These are phyloP conservation scores for Aspergillus neoniger DNA, from an alignment of 2,329 filamentous ascomycete species.

Conservation along the genomic window DNA sequence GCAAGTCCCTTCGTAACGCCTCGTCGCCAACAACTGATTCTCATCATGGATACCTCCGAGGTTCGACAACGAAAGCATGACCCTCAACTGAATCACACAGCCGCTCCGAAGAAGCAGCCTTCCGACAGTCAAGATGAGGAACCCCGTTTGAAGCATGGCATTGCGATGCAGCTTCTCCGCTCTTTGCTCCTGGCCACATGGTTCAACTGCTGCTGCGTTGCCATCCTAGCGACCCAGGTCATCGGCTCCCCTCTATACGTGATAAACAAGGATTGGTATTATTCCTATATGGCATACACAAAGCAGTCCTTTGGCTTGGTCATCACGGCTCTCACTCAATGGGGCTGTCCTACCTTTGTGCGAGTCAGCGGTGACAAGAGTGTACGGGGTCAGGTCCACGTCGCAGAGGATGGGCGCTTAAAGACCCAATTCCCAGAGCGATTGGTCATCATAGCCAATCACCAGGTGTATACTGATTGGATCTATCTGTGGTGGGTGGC, in stretches of 20 bases:
- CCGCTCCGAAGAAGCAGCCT: constrained; percentile 18
- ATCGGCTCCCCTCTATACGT: constrained; percentile 63
- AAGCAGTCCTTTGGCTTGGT: constrained; percentile 67
- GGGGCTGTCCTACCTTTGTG: constrained; percentile 64
- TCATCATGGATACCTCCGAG: constrained; percentile 35
- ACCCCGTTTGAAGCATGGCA: constrained; percentile 48
- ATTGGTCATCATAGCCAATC: constrained; percentile 64
- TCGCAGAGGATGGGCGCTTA: constrained; percentile 59
- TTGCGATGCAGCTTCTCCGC: constrained; percentile 48
- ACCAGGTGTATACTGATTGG: constrained; percentile 71
- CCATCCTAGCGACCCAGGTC: constrained; percentile 58
- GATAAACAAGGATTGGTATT: constrained; percentile 62
- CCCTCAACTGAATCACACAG: constrained; percentile 1
- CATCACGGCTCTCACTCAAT: constrained; percentile 63
- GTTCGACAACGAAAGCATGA: constrained; percentile 34
- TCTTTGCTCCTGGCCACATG: constrained; percentile 48
- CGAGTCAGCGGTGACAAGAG: constrained; percentile 64
- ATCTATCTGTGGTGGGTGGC: constrained; percentile 69
- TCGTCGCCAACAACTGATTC: background rate
- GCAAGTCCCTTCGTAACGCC: background rate
- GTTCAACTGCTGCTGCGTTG: constrained; percentile 46
- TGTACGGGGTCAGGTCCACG: constrained; percentile 59
- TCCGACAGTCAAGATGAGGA: constrained; percentile 29
- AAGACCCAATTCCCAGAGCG: constrained; percentile 62
- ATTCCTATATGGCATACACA: constrained; percentile 66